phyloP scores from a whole-genome alignment of 768 basidiomycete genomes.

The Hemileccinum impolitum region DNA sequence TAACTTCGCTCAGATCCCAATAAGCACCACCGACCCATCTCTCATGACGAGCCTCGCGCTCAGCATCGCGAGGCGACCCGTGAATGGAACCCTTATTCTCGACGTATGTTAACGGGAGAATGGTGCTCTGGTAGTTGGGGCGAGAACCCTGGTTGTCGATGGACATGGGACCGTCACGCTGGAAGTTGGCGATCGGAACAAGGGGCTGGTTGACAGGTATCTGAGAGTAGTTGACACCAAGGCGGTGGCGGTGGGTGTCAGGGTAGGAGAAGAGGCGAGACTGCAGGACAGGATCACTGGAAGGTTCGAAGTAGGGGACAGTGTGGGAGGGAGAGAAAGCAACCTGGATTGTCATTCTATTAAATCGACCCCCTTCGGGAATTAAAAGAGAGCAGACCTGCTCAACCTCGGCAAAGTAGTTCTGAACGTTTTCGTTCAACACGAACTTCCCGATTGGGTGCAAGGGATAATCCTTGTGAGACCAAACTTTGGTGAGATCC shows the following conservation, averaged over 20 bases:
- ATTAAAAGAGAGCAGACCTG: constrained; percentile 54
- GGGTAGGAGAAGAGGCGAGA: constrained; percentile 94
- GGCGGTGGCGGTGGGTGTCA: constrained; percentile 83
- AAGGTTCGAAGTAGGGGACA: constrained; percentile 85
- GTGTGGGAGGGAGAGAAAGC: constrained; percentile 90
- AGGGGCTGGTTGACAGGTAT: constrained; percentile 84
- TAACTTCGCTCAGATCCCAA: constrained; percentile 68
- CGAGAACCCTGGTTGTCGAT: constrained; percentile 78
- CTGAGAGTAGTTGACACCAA: constrained; percentile 78
- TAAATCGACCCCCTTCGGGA: constrained; percentile 14
- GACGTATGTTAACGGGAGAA: constrained; percentile 68
- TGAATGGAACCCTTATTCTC: constrained; percentile 45
- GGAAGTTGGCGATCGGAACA: constrained; percentile 81
- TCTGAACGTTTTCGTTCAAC: constrained; percentile 71
- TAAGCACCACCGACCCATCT: constrained; percentile 68
- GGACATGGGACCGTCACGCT: constrained; percentile 73
- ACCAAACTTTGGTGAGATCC: constrained; percentile 90
- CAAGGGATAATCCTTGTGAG: constrained; percentile 85
- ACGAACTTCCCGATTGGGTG: constrained; percentile 85
- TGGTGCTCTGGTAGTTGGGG: constrained; percentile 84
- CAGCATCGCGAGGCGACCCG: constrained; percentile 37
- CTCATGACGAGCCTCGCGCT: constrained; percentile 56
- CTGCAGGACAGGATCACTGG: constrained; percentile 90
- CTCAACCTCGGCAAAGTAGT: constrained; percentile 95
- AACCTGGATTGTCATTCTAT: constrained; percentile 33